Conservation (phyloP, 2,329 filamentous ascomycete species). For the Nemania diffusa region DNA sequence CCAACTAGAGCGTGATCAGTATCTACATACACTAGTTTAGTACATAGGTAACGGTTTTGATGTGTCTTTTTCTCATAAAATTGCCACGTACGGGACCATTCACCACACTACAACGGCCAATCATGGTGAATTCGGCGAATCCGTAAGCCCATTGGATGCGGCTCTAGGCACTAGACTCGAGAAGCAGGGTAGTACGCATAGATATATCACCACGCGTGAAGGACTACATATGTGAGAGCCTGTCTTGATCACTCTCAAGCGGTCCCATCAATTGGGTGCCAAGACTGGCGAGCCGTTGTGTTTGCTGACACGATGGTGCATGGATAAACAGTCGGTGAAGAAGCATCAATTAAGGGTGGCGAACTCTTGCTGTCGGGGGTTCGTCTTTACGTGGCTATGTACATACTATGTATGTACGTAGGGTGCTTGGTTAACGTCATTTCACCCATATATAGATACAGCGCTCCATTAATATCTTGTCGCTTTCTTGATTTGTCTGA, state of each 20-base stretch:
- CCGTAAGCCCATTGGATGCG: background rate
- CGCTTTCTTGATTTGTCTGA: background rate
- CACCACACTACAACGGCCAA: background rate
- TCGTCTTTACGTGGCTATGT: background rate
- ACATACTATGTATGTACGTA: background rate
- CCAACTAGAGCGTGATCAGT: background rate
- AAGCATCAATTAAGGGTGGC: slow-evolving; percentile 16
- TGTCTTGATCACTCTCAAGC: background rate
- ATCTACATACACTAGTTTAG: background rate
- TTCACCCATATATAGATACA: slow-evolving; percentile 1
- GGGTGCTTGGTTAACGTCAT: slow-evolving; percentile 10
- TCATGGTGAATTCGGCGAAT: slow-evolving; percentile 17
- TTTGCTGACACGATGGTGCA: slow-evolving; percentile 31
- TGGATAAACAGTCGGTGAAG: slow-evolving; percentile 33
- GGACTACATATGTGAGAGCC: background rate
- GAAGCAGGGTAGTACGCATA: background rate
- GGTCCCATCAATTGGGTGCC: slow-evolving; percentile 7
- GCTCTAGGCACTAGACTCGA: background rate
- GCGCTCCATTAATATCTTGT: slow-evolving; percentile 8
- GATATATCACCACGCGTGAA: background rate
- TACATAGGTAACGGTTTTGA: background rate
- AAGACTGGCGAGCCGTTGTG: slow-evolving; percentile 24
- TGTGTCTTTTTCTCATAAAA: too few relatives aligned
- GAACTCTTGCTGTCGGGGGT: slow-evolving; percentile 11
- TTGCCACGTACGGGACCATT: too few relatives aligned